Evolutionary conservation across 371 early-diverging fungal genomes (phyloP).

Genomic region (Cokeromyces recurvatus): DNA sequence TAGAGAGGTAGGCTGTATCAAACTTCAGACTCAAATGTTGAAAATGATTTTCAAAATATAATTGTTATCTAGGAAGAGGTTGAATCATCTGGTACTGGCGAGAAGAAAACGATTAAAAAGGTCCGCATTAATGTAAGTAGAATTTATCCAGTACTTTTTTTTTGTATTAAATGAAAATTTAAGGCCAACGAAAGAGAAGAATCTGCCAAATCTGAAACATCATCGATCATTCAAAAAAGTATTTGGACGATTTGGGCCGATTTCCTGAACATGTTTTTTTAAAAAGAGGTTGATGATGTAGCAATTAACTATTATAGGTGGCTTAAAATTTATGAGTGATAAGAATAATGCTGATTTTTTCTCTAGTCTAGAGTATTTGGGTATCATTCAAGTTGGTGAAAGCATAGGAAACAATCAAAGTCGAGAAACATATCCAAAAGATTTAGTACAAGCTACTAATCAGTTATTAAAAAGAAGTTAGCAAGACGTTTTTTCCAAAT

Average conservation of each 20-base stretch:
- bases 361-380: slow-evolving; percentile 5
- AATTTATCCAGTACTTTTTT: too few relatives aligned
- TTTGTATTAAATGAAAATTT: too few relatives aligned
- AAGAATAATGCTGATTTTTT: slow-evolving; percentile 3
- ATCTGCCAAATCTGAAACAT: too few relatives aligned
- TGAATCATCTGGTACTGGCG: too few relatives aligned
- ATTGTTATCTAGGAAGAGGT: not conserved
- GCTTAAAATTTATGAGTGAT: slow-evolving; percentile 4
- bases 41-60: not conserved
- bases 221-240: too few relatives aligned
- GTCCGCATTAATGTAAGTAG: too few relatives aligned
- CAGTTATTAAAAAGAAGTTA: slow-evolving; percentile 1
- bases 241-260: too few relatives aligned
- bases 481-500: slow-evolving; percentile 3
- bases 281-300: too few relatives aligned
- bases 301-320: slow-evolving; percentile 4
- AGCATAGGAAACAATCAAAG: slow-evolving; percentile 6
- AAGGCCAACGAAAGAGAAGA: too few relatives aligned
- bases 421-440: slow-evolving; percentile 5
- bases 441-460: not conserved
- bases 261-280: too few relatives aligned
- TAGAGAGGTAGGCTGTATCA: too few relatives aligned
- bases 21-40: not conserved
- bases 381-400: slow-evolving; percentile 7
- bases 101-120: slow-evolving; percentile 7